phyloP scores from a whole-genome alignment of 257 asterid genomes.

The Verbascum thapsus region DNA sequence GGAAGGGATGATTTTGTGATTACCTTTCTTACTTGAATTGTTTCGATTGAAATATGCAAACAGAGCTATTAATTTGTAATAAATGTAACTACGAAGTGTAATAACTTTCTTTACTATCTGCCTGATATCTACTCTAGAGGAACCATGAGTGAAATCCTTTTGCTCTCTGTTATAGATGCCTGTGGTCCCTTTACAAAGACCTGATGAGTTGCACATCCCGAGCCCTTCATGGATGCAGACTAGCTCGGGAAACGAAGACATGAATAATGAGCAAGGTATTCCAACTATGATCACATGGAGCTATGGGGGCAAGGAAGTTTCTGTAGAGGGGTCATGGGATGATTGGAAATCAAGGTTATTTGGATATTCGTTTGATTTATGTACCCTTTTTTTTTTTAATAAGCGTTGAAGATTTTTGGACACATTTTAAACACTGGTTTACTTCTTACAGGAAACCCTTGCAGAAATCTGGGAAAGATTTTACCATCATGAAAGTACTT shows the following conservation, averaged over 20 bases:
- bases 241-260: conserved; percentile 66
- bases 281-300: conserved; percentile 97
- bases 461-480: conserved; percentile 96
- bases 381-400: no score
- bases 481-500: conserved; percentile 94
- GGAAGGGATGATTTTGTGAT: conserved; percentile 13
- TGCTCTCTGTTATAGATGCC: conserved; percentile 71
- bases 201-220: conserved; percentile 80
- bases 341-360: conserved; percentile 46
- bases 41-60: conserved; percentile 1
- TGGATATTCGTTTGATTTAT: background rate
- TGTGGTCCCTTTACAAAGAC: conserved; percentile 88
- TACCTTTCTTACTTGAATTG: conserved; percentile 8
- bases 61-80: no score
- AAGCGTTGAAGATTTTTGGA: no score
- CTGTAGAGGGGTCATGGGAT: conserved; percentile 49
- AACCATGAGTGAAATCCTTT: conserved; percentile 22
- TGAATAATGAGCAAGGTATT: conserved; percentile 63
- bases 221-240: conserved; percentile 90
- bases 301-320: conserved; percentile 79
- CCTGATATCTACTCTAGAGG: background rate
- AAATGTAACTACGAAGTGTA: no score
- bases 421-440: background rate
- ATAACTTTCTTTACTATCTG: no score
- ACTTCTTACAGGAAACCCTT: conserved; percentile 63